Percentiles rank a stretch among this genome's conserved stretches.
Evolutionary conservation across 129 eudicot genomes (phyloP).

Genomic region (Centrapalus pauciflorus): DNA sequence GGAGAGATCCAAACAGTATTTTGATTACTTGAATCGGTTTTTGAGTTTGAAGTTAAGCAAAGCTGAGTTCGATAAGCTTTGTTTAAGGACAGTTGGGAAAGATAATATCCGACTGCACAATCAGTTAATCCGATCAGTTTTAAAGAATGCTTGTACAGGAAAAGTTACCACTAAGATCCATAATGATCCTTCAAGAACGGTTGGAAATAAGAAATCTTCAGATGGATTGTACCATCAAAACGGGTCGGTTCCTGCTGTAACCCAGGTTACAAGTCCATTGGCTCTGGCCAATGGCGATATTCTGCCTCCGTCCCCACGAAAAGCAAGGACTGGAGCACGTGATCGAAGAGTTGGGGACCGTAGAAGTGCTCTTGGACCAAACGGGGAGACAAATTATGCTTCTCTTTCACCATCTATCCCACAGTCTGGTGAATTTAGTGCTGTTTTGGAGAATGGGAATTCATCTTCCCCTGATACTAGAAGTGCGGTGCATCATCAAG

Average conservation of each 20-base stretch:
- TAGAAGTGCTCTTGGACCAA: constrained; percentile 54
- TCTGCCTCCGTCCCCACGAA: constrained; percentile 59
- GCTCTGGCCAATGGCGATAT: constrained; percentile 62
- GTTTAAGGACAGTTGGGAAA: constrained; percentile 68
- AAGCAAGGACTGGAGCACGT: constrained; percentile 51
- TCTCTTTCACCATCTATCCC: constrained; percentile 32
- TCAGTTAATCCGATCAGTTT: constrained; percentile 63
- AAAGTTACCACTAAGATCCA: constrained; percentile 34
- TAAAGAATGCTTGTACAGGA: constrained; percentile 62
- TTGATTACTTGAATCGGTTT: constrained; percentile 51
- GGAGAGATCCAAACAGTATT: constrained; percentile 75
- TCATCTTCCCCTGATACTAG: constrained; percentile 35
- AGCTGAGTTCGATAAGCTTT: constrained; percentile 67
- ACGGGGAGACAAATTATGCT: constrained; percentile 37
- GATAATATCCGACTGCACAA: constrained; percentile 83
- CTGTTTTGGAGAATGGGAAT: constrained; percentile 51
- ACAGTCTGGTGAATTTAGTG: constrained; percentile 32
- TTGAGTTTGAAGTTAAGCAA: constrained; percentile 68
- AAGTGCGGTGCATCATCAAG: constrained; percentile 43
- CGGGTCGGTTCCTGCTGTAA: constrained; percentile 35
- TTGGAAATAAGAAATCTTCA: constrained; percentile 35
- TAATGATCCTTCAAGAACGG: constrained; percentile 15
- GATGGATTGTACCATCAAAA: constrained; percentile 44
- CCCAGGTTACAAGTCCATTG: constrained; percentile 36
- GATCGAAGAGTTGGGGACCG: constrained; percentile 59